A percentile compares a stretch with the other conserved stretches of the same genome.
Conservation (phyloP, 2,329 filamentous ascomycete genomes). For the Sclerotinia glacialis region DNA sequence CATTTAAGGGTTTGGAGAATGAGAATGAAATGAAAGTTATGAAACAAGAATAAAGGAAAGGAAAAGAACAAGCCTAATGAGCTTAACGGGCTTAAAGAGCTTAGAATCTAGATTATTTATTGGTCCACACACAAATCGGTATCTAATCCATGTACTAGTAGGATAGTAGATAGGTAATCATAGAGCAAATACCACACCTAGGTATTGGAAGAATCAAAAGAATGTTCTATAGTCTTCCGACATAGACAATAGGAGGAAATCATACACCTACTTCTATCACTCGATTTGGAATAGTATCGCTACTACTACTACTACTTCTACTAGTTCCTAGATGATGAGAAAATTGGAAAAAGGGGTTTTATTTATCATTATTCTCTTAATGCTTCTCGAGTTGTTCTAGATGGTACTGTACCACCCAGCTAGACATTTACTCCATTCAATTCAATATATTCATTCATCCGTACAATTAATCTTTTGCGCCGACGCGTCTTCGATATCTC, state of each 20-base stretch:
- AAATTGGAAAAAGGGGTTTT: too few relatives aligned
- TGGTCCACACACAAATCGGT: too few relatives aligned
- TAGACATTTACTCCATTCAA: conserved; percentile 2
- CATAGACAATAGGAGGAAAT: too few relatives aligned
- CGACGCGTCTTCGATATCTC: not conserved
- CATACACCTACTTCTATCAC: too few relatives aligned
- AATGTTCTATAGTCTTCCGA: too few relatives aligned
- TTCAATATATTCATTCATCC: not conserved
- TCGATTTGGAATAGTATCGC: too few relatives aligned
- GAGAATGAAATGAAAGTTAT: not conserved
- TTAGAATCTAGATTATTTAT: not conserved
- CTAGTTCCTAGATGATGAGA: too few relatives aligned
- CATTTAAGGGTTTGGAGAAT: not conserved
- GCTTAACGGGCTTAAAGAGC: not conserved
- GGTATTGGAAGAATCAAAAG: not conserved
- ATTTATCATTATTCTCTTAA: too few relatives aligned
- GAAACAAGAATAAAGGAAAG: not conserved
- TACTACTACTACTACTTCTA: too few relatives aligned
- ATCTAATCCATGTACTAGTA: not conserved
- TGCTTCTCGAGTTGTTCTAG: not conserved
- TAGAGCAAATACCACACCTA: not conserved
- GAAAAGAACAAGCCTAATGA: too few relatives aligned
- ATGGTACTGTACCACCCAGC: not conserved
- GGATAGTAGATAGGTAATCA: too few relatives aligned
- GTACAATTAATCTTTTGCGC: not conserved